Percentiles rank a stretch among this genome's conserved stretches.
These are phyloP conservation scores for Plectosphaerella cucumerina DNA, from an alignment of 2,329 filamentous ascomycete genomes.

Conservation along the genomic window DNA sequence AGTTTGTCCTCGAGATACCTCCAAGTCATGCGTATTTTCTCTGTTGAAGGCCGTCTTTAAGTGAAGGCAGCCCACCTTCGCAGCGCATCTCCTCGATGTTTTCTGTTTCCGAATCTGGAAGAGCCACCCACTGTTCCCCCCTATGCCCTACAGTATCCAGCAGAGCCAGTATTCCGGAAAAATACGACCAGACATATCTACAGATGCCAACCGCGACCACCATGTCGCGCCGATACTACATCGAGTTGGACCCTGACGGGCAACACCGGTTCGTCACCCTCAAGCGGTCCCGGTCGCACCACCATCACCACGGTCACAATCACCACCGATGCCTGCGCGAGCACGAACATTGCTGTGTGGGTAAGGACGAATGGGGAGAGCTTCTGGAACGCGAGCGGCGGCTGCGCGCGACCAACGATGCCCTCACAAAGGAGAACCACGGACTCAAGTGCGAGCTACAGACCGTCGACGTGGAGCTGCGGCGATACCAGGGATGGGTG, in stretches of 20 bases:
- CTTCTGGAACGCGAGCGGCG: conserved; percentile 30
- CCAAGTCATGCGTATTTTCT: conserved; percentile 2
- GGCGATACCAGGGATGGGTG: conserved; percentile 26
- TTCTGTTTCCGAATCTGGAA: too few species aligned
- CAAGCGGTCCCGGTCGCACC: conserved; percentile 33
- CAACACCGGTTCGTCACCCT: conserved; percentile 31
- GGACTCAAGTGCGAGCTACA: conserved; percentile 28
- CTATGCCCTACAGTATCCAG: too few species aligned
- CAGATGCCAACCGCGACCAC: conserved; percentile 3
- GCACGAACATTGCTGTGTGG: conserved; percentile 25
- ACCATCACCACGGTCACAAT: conserved; percentile 22
- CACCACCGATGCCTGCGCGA: conserved; percentile 20
- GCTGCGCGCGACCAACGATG: conserved; percentile 28
- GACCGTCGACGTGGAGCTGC: conserved; percentile 27
- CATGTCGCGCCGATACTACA: conserved; percentile 31
- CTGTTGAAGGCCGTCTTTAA: too few species aligned
- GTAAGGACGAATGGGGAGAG: conserved; percentile 30
- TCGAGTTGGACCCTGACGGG: conserved; percentile 29
- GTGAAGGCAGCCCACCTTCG: too few species aligned
- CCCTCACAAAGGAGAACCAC: conserved; percentile 23
- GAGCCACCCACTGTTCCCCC: too few species aligned
- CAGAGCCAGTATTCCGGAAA: too few species aligned
- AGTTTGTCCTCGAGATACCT: conserved; percentile 1
- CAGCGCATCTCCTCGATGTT: too few species aligned
- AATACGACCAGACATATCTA: too few species aligned